A percentile compares a stretch with the other conserved stretches of the same genome.
Evolutionary conservation across 441 rosid genomes (phyloP).

Genomic region (Breynia disticha): DNA sequence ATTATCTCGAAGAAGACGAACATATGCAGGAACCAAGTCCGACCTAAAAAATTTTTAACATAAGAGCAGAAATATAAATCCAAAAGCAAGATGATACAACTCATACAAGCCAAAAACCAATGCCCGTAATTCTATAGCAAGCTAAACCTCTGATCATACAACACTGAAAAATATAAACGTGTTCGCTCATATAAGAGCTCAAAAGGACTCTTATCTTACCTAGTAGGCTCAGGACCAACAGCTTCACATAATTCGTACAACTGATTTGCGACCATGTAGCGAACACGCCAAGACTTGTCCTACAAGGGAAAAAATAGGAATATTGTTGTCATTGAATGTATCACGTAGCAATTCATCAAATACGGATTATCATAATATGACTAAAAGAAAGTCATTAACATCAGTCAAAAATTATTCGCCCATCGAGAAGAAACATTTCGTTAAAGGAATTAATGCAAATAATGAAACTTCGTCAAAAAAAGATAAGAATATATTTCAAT

Average conservation of each 20-base stretch:
- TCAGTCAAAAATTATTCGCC: not conserved
- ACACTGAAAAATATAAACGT: too few species aligned
- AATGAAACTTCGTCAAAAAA: too few species aligned
- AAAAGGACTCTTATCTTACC: conserved; percentile 34
- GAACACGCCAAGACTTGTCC: conserved; percentile 99
- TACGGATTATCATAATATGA: too few species aligned
- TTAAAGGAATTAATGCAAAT: not conserved
- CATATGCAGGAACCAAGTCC: conserved; percentile 91
- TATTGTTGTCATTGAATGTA: not conserved
- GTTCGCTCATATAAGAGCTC: too few species aligned
- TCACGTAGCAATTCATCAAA: too few species aligned
- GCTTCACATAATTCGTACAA: conserved; percentile 91
- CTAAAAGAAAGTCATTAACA: not conserved
- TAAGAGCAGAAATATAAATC: conserved; percentile 10
- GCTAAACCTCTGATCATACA: too few species aligned
- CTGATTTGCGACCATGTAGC: conserved; percentile 97
- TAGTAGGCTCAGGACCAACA: conserved; percentile 91
- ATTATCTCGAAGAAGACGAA: conserved; percentile 79
- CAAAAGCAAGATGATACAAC: conserved; percentile 1
- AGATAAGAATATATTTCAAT: too few species aligned
- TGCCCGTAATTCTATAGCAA: not conserved
- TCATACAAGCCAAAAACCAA: not conserved
- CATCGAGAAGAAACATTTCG: too few species aligned
- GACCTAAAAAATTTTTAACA: conserved; percentile 29
- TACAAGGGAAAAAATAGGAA: conserved; percentile 16